These are phyloP conservation scores for Ilex paraguariensis DNA, from an alignment of 305 asterid species.

Conservation along the genomic window DNA sequence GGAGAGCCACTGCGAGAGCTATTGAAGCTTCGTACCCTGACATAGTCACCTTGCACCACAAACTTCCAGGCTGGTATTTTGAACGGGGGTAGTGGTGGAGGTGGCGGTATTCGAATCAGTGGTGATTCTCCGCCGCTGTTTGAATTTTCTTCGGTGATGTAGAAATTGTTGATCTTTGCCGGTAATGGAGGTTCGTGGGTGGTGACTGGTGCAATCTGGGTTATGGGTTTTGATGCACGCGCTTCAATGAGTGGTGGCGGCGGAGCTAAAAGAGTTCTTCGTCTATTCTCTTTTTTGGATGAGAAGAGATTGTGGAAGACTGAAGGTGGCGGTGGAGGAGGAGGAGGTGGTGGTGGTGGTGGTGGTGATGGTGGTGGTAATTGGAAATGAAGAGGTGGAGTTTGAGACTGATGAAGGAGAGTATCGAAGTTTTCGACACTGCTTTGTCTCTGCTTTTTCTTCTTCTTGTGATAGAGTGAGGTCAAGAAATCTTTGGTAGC, in stretches of 20 bases:
- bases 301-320: slow-evolving; percentile 46
- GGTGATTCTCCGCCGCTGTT: slow-evolving; percentile 71
- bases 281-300: slow-evolving; percentile 52
- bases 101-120: slow-evolving; percentile 41
- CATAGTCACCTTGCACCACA: slow-evolving; percentile 74
- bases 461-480: slow-evolving; percentile 67
- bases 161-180: slow-evolving; percentile 23
- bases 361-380: slow-evolving; percentile 39
- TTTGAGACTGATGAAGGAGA: slow-evolving; percentile 48
- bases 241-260: slow-evolving; percentile 19
- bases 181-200: slow-evolving; percentile 24
- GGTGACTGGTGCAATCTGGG: slow-evolving; percentile 10
- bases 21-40: slow-evolving; percentile 51
- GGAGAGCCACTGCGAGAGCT: slow-evolving; percentile 78
- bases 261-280: slow-evolving; percentile 38
- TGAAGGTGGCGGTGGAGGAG: slow-evolving; percentile 43
- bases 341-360: slow-evolving; percentile 36
- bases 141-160: slow-evolving; percentile 35
- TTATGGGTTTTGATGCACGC: slow-evolving; percentile 21
- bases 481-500: slow-evolving; percentile 69
- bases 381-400: slow-evolving; percentile 31
- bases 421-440: slow-evolving; percentile 62
- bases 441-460: slow-evolving; percentile 58
- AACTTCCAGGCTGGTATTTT: slow-evolving; percentile 70
- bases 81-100: slow-evolving; percentile 71